phyloP scores from a whole-genome alignment of 805 yeast genomes.

The Grigorovia humatica region DNA sequence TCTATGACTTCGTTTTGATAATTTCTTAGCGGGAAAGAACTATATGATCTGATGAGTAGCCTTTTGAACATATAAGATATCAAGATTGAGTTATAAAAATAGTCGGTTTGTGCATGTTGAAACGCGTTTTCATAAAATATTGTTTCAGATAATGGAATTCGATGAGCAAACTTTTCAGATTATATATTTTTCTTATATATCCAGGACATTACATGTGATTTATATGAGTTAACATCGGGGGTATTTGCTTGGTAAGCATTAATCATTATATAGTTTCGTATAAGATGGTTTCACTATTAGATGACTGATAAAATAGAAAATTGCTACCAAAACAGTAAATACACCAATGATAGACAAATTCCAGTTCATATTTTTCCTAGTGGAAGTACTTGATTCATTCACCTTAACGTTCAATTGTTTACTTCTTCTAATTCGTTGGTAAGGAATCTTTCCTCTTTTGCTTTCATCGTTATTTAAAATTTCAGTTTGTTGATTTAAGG shows the following conservation, averaged over 20 bases:
- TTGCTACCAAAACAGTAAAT: not conserved
- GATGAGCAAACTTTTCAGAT: not conserved
- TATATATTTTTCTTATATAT: no score
- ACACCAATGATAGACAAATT: not conserved
- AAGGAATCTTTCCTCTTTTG: not conserved
- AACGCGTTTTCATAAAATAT: not conserved
- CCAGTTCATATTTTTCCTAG: not conserved
- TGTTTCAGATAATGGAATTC: no score
- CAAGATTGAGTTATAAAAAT: no score
- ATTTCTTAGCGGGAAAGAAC: constrained; percentile 25
- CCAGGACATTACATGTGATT: not conserved
- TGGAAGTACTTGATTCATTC: not conserved
- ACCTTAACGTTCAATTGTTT: not conserved
- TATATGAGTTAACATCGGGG: not conserved
- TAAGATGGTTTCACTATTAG: not conserved
- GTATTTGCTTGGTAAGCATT: not conserved
- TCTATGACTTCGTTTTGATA: constrained; percentile 69
- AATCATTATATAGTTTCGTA: not conserved
- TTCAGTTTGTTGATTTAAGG: not conserved
- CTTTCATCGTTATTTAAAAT: not conserved
- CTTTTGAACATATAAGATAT: not conserved
- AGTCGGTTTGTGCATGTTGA: not conserved
- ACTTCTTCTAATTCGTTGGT: not conserved
- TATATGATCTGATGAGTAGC: not conserved
- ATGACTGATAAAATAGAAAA: not conserved